Percentiles rank a stretch among this genome's conserved stretches.
Evolutionary conservation across 2,329 filamentous ascomycete genomes (phyloP).

Genomic region (Scytalidium sp.): DNA sequence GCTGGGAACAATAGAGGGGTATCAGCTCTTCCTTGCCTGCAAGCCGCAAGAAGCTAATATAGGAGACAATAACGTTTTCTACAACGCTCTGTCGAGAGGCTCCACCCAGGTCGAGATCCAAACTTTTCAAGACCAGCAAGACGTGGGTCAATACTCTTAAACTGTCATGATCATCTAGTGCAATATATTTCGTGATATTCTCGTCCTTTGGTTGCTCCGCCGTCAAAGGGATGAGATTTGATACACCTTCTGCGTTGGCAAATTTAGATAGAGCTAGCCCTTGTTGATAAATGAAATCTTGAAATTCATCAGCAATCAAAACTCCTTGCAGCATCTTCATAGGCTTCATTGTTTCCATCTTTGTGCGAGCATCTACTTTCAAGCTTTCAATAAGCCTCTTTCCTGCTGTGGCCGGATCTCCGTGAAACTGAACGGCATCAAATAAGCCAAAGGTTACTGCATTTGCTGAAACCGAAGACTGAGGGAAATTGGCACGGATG

Average conservation of each 20-base stretch:
- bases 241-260: constrained; percentile 41
- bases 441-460: constrained; percentile 60
- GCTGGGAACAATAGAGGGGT: constrained; percentile 82
- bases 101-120: constrained; percentile 47
- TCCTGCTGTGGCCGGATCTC: constrained; percentile 49
- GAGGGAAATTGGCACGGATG: constrained; percentile 52
- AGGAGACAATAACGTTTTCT: constrained; percentile 76
- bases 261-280: constrained; percentile 47
- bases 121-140: constrained; percentile 62
- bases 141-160: constrained; percentile 70
- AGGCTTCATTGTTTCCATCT: constrained; percentile 58
- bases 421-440: constrained; percentile 62
- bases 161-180: constrained; percentile 57
- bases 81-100: constrained; percentile 31
- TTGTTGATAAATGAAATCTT: constrained; percentile 56
- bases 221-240: constrained; percentile 40
- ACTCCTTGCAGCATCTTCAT: constrained; percentile 76
- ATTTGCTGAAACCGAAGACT: constrained; percentile 50
- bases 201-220: constrained; percentile 31
- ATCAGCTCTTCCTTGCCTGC: constrained; percentile 74
- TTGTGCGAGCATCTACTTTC: constrained; percentile 52
- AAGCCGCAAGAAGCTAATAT: constrained; percentile 75
- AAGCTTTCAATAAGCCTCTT: constrained; percentile 59
- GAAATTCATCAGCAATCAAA: constrained; percentile 63
- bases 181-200: constrained; percentile 46